Base-by-base conservation (phyloP, 495 filamentous ascomycete genomes). In the Annulohypoxylon stygium region DNA sequence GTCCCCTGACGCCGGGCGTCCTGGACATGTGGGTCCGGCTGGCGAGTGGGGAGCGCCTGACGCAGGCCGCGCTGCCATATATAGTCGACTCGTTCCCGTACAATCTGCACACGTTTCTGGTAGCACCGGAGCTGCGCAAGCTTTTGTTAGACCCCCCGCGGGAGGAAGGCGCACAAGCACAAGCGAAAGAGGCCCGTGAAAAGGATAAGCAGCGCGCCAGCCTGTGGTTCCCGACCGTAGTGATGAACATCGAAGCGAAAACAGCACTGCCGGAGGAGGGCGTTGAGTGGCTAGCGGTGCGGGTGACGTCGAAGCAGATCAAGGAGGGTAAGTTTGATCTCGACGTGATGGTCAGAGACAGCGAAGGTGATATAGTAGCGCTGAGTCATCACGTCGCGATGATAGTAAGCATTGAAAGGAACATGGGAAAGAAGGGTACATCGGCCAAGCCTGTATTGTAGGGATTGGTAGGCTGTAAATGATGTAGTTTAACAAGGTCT, bases 181-280 rank as follows among this genome's bases (percentile, higher is more conserved):
- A n/a, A 20, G n/a, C 25, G 57, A 20, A 41, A 20, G 59, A 71
- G 1, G 11, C 16, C 0, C 18, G 30, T 3, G 34, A 48, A 20
- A 34, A 41, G 41, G 25, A 36, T 4, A 23, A 48, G 37, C 20
- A 37, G 20, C 51, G 64, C 4, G 65, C 57, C 11, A 37, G 14
- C 20, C 86, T 83, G 74, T 95, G 93, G 93, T 95, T 94, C 81
- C 93, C 92, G 0, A 97, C 93, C 2, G 80, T 96, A 14, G 83
- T 91, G 20, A 79, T 93, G 78, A 90, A 89, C 69, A 67, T 93
- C 26, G 91, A 93, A 69, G 79, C 91, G 55, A 93, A 93, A 81
- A 88, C 87, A 73, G 74, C 79, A 14, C 78, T 93, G 51, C 89
- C 89, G 5, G 76, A 78, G 14, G 81, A 81, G 26, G 90, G 90